Evolutionary conservation across 179 eudicot genomes (phyloP).

Genomic region (Beta lomatogona): DNA sequence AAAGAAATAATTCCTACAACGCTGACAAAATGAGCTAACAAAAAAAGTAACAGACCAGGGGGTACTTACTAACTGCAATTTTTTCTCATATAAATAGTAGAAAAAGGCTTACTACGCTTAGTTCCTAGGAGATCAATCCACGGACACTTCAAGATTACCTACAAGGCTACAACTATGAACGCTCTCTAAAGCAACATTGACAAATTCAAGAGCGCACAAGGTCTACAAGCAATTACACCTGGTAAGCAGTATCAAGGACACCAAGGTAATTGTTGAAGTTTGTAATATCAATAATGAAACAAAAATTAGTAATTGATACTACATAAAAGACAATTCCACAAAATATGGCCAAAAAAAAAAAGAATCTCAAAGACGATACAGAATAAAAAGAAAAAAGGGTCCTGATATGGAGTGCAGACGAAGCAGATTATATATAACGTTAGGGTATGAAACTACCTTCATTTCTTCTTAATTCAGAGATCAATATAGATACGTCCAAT

Average conservation of each 20-base stretch:
- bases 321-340: neutral
- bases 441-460: conserved; percentile 88
- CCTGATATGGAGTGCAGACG: conserved; percentile 21
- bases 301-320: neutral
- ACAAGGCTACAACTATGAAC: neutral
- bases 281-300: neutral
- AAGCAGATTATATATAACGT: conserved; percentile 42
- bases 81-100: too few species aligned
- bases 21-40: neutral
- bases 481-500: conserved; percentile 91
- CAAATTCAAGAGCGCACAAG: neutral
- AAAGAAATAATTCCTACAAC: neutral
- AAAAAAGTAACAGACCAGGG: neutral
- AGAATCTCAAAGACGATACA: neutral
- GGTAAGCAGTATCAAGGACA: neutral
- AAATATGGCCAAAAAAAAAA: neutral
- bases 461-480: conserved; percentile 92
- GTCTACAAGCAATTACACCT: neutral
- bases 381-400: conserved; percentile 1
- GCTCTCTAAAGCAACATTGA: neutral
- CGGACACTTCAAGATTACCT: neutral
- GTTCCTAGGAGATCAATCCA: neutral
- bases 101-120: neutral
- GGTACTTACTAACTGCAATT: neutral
- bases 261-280: neutral